A percentile compares a stretch with the other conserved stretches of the same genome.
Conservation (phyloP, 1,139 yeast genomes). For the Geotrichum aggregatum region DNA sequence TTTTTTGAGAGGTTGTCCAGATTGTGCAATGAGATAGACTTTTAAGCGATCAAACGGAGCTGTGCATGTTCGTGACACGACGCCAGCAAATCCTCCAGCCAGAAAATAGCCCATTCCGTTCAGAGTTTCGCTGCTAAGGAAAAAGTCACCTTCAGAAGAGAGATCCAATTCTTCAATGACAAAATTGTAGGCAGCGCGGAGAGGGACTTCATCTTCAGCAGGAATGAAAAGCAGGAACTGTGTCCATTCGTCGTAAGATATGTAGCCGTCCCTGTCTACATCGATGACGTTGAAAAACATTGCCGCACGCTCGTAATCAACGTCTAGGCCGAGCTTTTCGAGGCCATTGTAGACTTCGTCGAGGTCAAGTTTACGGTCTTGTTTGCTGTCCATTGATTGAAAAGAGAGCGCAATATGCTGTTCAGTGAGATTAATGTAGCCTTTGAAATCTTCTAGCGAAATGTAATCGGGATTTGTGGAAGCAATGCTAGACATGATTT, state of each 20-base stretch:
- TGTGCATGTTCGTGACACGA: conserved; percentile 92
- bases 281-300: conserved; percentile 60
- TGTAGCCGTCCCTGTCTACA: conserved; percentile 58
- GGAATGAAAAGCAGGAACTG: conserved; percentile 81
- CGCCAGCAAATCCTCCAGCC: conserved; percentile 96
- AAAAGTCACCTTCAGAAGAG: conserved; percentile 87
- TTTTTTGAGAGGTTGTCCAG: conserved; percentile 45
- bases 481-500: conserved; percentile 56
- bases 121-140: conserved; percentile 70
- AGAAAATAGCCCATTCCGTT: conserved; percentile 85
- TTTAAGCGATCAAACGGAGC: conserved; percentile 96
- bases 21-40: conserved; percentile 87
- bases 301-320: conserved; percentile 54
- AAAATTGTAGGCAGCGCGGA: conserved; percentile 77
- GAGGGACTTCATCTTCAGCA: conserved; percentile 51
- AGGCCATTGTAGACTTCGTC: conserved; percentile 66
- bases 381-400: conserved; percentile 62
- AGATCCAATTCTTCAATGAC: conserved; percentile 78
- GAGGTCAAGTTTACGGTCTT: conserved; percentile 67
- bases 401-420: conserved; percentile 69
- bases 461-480: conserved; percentile 53
- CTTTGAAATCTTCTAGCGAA: conserved; percentile 58
- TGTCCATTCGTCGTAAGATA: conserved; percentile 83
- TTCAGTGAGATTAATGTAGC: conserved; percentile 60
- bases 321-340: conserved; percentile 49